These are phyloP conservation scores for Penicillium alfredii DNA, from an alignment of 495 filamentous ascomycete genomes.

Conservation along the genomic window DNA sequence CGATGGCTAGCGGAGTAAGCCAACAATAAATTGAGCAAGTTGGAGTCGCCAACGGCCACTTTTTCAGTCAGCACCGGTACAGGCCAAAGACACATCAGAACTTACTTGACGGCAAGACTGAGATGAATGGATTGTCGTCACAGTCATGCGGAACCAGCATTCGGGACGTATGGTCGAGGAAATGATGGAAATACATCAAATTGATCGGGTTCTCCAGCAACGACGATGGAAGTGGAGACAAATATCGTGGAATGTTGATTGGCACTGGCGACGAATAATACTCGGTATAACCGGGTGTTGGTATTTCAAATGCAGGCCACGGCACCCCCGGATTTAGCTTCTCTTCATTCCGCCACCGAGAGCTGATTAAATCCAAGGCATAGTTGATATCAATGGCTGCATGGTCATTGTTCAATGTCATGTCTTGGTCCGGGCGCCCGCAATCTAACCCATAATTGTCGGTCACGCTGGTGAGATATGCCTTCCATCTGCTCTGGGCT, in stretches of 20 bases:
- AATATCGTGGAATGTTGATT: constrained; percentile 58
- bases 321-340: constrained; percentile 3
- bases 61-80: constrained; percentile 6
- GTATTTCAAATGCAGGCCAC: constrained; percentile 5
- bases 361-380: constrained; percentile 27
- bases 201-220: constrained; percentile 74
- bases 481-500: constrained; percentile 35
- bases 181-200: constrained; percentile 71
- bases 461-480: constrained; percentile 37
- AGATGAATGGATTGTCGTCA: constrained; percentile 66
- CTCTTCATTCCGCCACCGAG: constrained; percentile 10
- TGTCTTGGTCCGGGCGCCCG: constrained; percentile 61
- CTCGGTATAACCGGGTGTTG: constrained; percentile 22
- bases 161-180: constrained; percentile 70
- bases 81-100: constrained; percentile 5
- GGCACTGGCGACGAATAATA: constrained; percentile 67
- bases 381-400: constrained; percentile 44
- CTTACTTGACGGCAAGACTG: constrained; percentile 63
- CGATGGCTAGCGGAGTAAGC: constrained; percentile 81
- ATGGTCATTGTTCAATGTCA: constrained; percentile 64
- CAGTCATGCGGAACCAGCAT: constrained; percentile 74
- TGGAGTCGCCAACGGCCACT: constrained; percentile 63
- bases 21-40: constrained; percentile 70
- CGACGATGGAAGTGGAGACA: constrained; percentile 62
- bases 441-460: constrained; percentile 61